phyloP scores from a whole-genome alignment of 352 stramenopile genomes.

The Globisporangium nagaii region DNA sequence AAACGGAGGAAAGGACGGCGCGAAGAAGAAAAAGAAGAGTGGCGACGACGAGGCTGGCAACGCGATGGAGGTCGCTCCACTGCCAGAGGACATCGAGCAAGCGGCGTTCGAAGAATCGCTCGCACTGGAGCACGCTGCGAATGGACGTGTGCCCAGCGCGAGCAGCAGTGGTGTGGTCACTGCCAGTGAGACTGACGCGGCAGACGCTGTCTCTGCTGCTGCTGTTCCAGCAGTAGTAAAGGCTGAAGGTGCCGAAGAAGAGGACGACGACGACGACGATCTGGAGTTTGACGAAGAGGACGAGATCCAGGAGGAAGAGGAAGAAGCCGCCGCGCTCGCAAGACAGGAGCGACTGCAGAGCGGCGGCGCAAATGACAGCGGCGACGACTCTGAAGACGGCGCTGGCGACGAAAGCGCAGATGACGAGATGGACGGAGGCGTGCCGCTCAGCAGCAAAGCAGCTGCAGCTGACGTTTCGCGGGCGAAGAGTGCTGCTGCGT shows the following conservation, averaged over 20 bases:
- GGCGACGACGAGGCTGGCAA: slow-evolving; percentile 8
- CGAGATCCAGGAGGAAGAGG: slow-evolving; percentile 12
- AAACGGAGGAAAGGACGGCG: slow-evolving; percentile 15
- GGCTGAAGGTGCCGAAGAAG: slow-evolving; percentile 19
- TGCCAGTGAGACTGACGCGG: neutral
- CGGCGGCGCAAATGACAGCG: neutral
- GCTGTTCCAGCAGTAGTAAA: neutral
- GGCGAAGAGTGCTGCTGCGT: no score
- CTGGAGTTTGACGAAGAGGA: slow-evolving; percentile 27
- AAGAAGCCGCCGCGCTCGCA: slow-evolving; percentile 3
- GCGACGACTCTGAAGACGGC: slow-evolving; percentile 18
- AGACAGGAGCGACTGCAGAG: slow-evolving; percentile 8
- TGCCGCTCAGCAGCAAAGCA: neutral
- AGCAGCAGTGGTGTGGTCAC: neutral
- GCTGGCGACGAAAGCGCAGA: slow-evolving; percentile 14
- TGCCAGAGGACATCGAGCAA: slow-evolving; percentile 24
- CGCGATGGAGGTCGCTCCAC: neutral
- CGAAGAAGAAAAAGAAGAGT: slow-evolving; percentile 2
- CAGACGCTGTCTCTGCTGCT: neutral
- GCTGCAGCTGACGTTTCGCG: no score
- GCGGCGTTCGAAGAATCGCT: slow-evolving; percentile 36
- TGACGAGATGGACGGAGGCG: neutral
- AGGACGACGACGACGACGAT: slow-evolving; percentile 32
- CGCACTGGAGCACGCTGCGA: slow-evolving; percentile 13
- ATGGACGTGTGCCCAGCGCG: neutral